These are phyloP conservation scores for Aureobasidium sp. DNA, from an alignment of 2,329 filamentous ascomycete species.

Conservation along the genomic window DNA sequence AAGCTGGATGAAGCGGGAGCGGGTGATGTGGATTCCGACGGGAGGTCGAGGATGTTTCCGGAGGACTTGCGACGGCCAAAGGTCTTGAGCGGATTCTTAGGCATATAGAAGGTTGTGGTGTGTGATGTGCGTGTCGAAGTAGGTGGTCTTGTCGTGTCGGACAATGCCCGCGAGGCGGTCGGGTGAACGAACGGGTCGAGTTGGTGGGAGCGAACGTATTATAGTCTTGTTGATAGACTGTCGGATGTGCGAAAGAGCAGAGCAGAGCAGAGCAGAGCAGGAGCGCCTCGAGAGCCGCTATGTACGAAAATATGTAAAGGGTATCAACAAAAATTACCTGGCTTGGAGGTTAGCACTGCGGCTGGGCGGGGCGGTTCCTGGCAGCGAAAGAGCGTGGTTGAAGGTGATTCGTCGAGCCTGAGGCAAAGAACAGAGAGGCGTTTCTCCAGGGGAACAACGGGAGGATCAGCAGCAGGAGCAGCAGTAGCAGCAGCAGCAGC, in stretches of 20 bases:
- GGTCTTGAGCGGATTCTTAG: slow-evolving; percentile 48
- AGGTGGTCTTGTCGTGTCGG: slow-evolving; percentile 7
- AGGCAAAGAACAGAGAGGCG: background rate
- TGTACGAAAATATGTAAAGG: background rate
- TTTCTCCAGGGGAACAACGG: slow-evolving; percentile 6
- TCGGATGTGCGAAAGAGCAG: slow-evolving; percentile 3
- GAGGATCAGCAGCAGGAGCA: slow-evolving; percentile 3
- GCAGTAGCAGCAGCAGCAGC: too few species aligned
- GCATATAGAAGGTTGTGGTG: slow-evolving; percentile 36
- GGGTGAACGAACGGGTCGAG: background rate
- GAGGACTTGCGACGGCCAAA: slow-evolving; percentile 50
- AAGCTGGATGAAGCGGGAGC: slow-evolving; percentile 37
- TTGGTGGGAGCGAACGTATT: slow-evolving; percentile 4
- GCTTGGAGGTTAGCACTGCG: slow-evolving; percentile 1
- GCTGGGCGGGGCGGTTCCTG: slow-evolving; percentile 3
- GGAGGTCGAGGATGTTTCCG: slow-evolving; percentile 44
- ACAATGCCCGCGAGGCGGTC: slow-evolving; percentile 9
- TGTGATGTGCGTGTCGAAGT: background rate
- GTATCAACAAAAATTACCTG: slow-evolving; percentile 15
- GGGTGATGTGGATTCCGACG: slow-evolving; percentile 17
- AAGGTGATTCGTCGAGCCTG: slow-evolving; percentile 11
- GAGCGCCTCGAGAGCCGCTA: slow-evolving; percentile 5
- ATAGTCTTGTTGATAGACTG: background rate
- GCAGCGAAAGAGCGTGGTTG: background rate
- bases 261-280: background rate